Base-by-base conservation (phyloP, 257 asterid species). In the Mitragyna speciosa region DNA sequence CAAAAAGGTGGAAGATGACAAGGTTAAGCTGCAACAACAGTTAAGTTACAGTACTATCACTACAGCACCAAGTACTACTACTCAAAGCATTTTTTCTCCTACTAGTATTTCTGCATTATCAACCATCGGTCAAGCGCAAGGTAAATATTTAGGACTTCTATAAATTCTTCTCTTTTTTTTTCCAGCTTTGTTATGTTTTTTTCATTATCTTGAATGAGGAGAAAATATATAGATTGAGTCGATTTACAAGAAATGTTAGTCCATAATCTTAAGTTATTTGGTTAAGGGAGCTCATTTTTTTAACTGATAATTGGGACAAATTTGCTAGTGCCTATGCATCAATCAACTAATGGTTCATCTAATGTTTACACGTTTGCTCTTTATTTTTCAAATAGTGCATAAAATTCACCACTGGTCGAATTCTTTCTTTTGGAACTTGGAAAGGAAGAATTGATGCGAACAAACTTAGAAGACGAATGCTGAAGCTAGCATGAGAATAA, bases 1-100 rank as follows among this genome's bases (percentile, higher is more conserved):
- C 3, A 87, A 74, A 72, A 92, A 86, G 73, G 72, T 71, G 3
- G 87, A 81, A 9, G 89, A 84, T n/a, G 90, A 88, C 56, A 90
- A 85, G 85, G 83, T 88, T 83, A 86, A 87, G 75, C 76, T 81
- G 24, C 91, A 84, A 66, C 85, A 83, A n/a, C 79, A 74, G n/a
- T 43, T 87, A 3, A 63, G 73, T 73, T 82, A 70, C 83, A 26
- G 22, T 56, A 31, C 81, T 30, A 78, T 76, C 4, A 65, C 78
- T 73, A 31, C 87, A 20, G 69, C 87, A 51, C 49, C 88, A 31
- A 65, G 41, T 52, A 69, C 73, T 58, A 26, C 85, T 33, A 24
- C 64, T 75, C 92, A 82, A 85, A 88, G 90, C 82, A 70, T 43
- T n/a, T 72, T 33, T 1, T n/a, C 30, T 48, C 75, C 89, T 31